phyloP scores from a whole-genome alignment of 345 rosid species.

The Boechera retrofracta region DNA sequence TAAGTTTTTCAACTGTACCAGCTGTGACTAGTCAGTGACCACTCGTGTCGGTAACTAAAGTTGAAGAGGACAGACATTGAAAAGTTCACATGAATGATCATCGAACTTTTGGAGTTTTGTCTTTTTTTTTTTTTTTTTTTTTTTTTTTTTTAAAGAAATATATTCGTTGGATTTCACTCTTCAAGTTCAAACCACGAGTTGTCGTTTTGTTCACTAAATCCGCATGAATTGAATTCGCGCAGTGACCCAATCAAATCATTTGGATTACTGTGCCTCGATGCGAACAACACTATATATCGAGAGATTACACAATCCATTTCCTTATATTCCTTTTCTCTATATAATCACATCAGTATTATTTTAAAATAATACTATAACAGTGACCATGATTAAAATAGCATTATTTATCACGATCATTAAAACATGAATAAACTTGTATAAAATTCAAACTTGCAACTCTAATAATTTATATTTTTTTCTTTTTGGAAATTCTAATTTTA shows the following conservation, averaged over 20 bases:
- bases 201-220: conserved; percentile 45
- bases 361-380: too few relatives aligned
- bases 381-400: too few relatives aligned
- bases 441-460: too few relatives aligned
- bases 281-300: conserved; percentile 29
- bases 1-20: conserved; percentile 25
- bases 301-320: conserved; percentile 31
- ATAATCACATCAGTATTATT: neutral
- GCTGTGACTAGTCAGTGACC: conserved; percentile 43
- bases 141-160: neutral
- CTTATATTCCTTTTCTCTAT: neutral
- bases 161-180: conserved; percentile 18
- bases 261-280: conserved; percentile 37
- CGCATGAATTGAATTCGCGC: conserved; percentile 38
- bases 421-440: too few relatives aligned
- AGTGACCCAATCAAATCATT: conserved; percentile 40
- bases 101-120: conserved; percentile 33
- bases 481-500: too few relatives aligned
- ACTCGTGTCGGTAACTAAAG: conserved; percentile 43
- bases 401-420: too few relatives aligned
- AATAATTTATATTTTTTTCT: too few relatives aligned
- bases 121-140: too few relatives aligned
- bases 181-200: conserved; percentile 29
- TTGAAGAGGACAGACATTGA: conserved; percentile 36
- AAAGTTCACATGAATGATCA: conserved; percentile 39